phyloP scores from a whole-genome alignment of 2,329 filamentous ascomycete species.

The Fusarium denticulatum region DNA sequence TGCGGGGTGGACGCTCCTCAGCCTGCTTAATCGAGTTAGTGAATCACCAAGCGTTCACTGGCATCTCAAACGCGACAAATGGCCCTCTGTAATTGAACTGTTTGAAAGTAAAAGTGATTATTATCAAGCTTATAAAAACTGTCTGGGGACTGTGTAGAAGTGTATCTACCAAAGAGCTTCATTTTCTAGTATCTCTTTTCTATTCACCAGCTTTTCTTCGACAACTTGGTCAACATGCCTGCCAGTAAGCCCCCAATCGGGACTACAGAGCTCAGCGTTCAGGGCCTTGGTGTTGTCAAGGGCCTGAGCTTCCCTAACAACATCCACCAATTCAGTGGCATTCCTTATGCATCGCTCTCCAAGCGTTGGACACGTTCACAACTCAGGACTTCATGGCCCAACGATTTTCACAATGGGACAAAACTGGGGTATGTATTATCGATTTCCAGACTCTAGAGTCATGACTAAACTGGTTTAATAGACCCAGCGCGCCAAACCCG shows the following conservation, averaged over 20 bases:
- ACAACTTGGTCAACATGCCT: neutral
- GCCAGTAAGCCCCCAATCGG: neutral
- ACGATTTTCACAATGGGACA: constrained; percentile 19
- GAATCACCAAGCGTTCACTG: too few species aligned
- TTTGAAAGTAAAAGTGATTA: accelerated
- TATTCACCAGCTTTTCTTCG: neutral
- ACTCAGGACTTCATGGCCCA: constrained; percentile 4
- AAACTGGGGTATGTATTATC: neutral
- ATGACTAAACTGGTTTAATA: neutral
- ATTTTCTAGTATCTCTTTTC: neutral
- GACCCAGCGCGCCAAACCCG: constrained; percentile 24
- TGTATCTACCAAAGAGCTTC: accelerated
- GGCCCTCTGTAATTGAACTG: neutral
- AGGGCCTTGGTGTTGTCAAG: neutral
- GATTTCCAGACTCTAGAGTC: accelerated
- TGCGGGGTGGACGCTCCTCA: neutral
- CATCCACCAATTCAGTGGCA: constrained; percentile 24
- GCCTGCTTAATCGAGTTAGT: neutral
- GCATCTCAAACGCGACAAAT: neutral
- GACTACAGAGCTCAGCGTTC: neutral
- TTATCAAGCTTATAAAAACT: neutral
- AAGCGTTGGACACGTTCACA: constrained; percentile 30
- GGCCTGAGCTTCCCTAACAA: constrained; percentile 11
- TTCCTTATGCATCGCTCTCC: constrained; percentile 18
- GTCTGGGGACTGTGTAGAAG: accelerated